Base-by-base conservation (phyloP, 768 basidiomycete species). In the Glaciozyma martinii region DNA sequence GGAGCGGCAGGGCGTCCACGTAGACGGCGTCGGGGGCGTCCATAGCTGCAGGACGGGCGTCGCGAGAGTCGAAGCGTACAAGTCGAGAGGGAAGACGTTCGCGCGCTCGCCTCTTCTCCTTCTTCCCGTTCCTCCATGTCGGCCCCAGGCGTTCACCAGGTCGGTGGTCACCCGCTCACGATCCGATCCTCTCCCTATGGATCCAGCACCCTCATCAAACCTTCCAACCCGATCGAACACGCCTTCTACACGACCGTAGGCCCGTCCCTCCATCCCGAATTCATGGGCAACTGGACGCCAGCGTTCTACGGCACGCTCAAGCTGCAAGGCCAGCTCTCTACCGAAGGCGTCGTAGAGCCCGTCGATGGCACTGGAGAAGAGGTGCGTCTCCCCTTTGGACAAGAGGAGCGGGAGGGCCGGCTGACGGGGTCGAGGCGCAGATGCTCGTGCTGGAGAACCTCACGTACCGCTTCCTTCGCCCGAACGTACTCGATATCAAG, bases 401-500 rank as follows among this genome's bases (percentile, higher is more conserved):
- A 18, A 4, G 27, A 19, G 29, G 12, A 9, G 53, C 3, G 30
- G 1, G 19, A 18, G 3, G 50, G 8, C 7, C 19, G 18, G 30
- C 62, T 63, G 16, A 55, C 52, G 1, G 18, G 15, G 29, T 43
- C 27, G 8, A 9, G 18, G 1, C 13, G 30, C 42, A 70, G 68
- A 70, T 70, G 68, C 42, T 70, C 23, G 68, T 70, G 37, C 77
- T 99, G 5, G 86, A 93, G 78, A 97, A 99, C 75, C 78, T 92
- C 18, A 77, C 87, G 3, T 76, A 86, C 69, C 74, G 80, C 1
- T 97, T 92, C 79, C 71, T 77, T 43, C 86, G 85, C 74, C 93
- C 93, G 9, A 90, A 88, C 70, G 82, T 95, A 63, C 79, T 97
- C 33, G 94, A 99, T 75, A 81, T 91, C 74, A 99, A 98, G 76